Conservation (phyloP, 148 eudicot species). For the Rhododendron simsii region DNA sequence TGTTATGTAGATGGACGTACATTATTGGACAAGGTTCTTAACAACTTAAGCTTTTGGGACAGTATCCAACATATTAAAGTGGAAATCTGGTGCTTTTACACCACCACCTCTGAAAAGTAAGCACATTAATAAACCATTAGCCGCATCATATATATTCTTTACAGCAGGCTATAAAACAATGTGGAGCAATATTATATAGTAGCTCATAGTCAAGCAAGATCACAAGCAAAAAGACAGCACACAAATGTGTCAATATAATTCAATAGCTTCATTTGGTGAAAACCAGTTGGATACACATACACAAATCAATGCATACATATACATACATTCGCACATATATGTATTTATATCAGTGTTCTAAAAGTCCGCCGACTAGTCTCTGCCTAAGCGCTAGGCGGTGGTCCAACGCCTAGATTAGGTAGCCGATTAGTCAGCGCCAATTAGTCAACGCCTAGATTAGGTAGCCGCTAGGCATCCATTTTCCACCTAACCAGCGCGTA, state of each 20-base stretch:
- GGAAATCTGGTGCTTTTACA: background rate
- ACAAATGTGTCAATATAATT: background rate
- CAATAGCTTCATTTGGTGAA: background rate
- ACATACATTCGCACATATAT: background rate
- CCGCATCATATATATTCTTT: background rate
- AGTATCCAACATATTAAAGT: background rate
- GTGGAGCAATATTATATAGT: background rate
- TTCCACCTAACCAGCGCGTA: background rate
- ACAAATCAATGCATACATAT: background rate
- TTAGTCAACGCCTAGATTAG: too few species aligned
- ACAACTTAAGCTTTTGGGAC: background rate
- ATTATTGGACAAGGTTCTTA: background rate
- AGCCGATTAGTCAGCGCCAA: too few species aligned
- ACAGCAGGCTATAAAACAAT: background rate
- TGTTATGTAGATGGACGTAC: background rate
- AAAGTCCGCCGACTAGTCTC: too few species aligned
- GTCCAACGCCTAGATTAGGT: background rate
- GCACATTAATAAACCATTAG: background rate
- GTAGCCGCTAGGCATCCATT: background rate
- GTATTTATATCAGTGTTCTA: too few species aligned
- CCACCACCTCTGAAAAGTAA: background rate
- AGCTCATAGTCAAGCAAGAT: background rate
- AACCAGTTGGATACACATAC: background rate
- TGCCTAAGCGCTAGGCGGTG: background rate
- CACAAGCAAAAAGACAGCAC: background rate